Evolutionary conservation across 2,329 filamentous ascomycete genomes (phyloP).

Genomic region (Berkeleyomyces basicola): DNA sequence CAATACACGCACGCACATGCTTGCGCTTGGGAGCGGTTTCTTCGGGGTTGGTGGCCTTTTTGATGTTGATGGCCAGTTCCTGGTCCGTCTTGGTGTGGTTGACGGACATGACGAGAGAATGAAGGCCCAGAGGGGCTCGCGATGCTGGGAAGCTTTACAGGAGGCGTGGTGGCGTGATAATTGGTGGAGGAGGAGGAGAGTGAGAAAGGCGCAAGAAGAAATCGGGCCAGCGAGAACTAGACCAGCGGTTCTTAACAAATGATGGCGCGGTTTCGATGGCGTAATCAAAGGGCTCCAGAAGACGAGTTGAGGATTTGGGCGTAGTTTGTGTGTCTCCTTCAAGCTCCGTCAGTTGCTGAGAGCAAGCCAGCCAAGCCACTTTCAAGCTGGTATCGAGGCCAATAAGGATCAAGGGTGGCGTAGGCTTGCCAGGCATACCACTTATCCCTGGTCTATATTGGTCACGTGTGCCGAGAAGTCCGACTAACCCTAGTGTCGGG

Average conservation of each 20-base stretch:
- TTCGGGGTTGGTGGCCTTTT: conserved; percentile 51
- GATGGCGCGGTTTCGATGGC: not conserved
- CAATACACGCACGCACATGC: conserved; percentile 94
- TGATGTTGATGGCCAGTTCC: conserved; percentile 53
- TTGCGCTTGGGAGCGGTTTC: conserved; percentile 61
- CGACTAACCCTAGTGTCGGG: not conserved
- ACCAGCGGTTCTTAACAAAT: no score
- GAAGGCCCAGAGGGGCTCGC: not conserved
- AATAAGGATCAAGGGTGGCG: not conserved
- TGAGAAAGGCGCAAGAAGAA: not conserved
- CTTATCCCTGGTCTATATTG: not conserved
- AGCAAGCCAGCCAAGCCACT: not conserved
- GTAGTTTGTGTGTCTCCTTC: not conserved
- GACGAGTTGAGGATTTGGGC: not conserved
- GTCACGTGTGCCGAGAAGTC: not conserved
- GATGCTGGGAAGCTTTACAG: not conserved
- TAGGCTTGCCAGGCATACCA: not conserved
- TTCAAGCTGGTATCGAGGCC: not conserved
- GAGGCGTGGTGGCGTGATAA: not conserved
- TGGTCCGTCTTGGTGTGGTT: conserved; percentile 39
- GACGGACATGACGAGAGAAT: conserved; percentile 6
- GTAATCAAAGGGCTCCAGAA: not conserved
- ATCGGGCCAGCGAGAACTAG: not conserved
- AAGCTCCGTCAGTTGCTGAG: not conserved
- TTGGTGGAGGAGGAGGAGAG: not conserved